A percentile compares a stretch with the other conserved stretches of the same genome.
These are phyloP conservation scores for Torrubiella hemipterigena DNA, from an alignment of 2,329 filamentous ascomycete species.

Conservation along the genomic window DNA sequence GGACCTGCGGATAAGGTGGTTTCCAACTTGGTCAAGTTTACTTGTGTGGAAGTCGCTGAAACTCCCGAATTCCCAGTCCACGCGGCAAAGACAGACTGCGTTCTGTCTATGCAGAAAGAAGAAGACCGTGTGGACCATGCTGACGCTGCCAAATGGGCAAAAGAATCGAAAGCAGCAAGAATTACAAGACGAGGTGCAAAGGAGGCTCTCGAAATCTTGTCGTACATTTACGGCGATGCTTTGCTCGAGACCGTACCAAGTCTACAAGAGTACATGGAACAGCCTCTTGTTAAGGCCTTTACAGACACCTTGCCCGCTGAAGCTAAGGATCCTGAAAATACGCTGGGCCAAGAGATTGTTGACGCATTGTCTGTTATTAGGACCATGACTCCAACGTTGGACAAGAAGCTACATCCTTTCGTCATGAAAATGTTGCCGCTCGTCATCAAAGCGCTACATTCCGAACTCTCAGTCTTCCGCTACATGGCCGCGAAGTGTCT, in stretches of 20 bases:
- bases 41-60: slow-evolving; percentile 93
- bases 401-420: slow-evolving; percentile 63
- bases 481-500: slow-evolving; percentile 97
- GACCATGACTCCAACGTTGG: slow-evolving; percentile 82
- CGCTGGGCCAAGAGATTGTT: slow-evolving; percentile 81
- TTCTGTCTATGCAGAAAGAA: slow-evolving; percentile 91
- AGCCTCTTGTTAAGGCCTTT: slow-evolving; percentile 66
- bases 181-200: slow-evolving; percentile 90
- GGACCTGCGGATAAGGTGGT: slow-evolving; percentile 93
- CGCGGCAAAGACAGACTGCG: slow-evolving; percentile 62
- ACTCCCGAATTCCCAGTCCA: slow-evolving; percentile 91
- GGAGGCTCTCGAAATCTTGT: slow-evolving; percentile 81
- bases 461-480: slow-evolving; percentile 78
- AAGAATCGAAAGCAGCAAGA: slow-evolving; percentile 76
- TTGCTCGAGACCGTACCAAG: slow-evolving; percentile 79
- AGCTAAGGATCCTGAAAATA: slow-evolving; percentile 60
- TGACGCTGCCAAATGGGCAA: slow-evolving; percentile 81
- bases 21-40: slow-evolving; percentile 91
- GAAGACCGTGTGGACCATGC: slow-evolving; percentile 89
- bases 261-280: slow-evolving; percentile 68
- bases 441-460: slow-evolving; percentile 79
- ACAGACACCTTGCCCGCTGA: slow-evolving; percentile 57
- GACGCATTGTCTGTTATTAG: slow-evolving; percentile 89
- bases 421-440: slow-evolving; percentile 74
- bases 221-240: slow-evolving; percentile 62